These are phyloP conservation scores for Rhodotorula glutinis DNA, from an alignment of 1,284 basidiomycete genomes.

Conservation along the genomic window DNA sequence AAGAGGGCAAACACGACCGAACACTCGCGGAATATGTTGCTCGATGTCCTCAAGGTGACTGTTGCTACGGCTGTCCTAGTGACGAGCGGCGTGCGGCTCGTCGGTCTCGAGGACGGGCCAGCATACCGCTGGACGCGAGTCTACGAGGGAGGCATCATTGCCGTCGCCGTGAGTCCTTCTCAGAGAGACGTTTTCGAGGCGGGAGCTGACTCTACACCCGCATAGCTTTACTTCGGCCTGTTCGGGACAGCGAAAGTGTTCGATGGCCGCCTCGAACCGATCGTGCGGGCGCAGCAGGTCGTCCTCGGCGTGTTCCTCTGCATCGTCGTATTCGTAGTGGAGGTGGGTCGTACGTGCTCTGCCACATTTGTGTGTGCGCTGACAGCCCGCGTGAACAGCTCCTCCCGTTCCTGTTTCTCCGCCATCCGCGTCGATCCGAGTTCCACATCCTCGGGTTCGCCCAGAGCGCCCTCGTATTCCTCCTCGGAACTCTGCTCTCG, in stretches of 20 bases:
- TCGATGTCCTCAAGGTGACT: slow-evolving; percentile 8
- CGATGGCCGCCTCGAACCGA: slow-evolving; percentile 2
- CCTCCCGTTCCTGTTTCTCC: slow-evolving; percentile 20
- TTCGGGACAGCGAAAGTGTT: slow-evolving; percentile 5
- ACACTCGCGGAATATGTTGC: slow-evolving; percentile 6
- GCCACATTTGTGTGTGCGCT: not conserved
- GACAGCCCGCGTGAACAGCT: not conserved
- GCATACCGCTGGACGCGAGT: slow-evolving; percentile 5
- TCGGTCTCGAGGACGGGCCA: not conserved
- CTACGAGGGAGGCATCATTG: slow-evolving; percentile 17
- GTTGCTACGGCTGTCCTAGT: not conserved
- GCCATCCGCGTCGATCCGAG: slow-evolving; percentile 3
- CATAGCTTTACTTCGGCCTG: slow-evolving; percentile 17
- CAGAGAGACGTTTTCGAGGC: too few relatives aligned
- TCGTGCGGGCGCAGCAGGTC: slow-evolving; percentile 17
- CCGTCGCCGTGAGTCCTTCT: slow-evolving; percentile 4
- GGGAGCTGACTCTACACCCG: too few relatives aligned
- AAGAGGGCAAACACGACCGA: not conserved
- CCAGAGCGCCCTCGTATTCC: not conserved
- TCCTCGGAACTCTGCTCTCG: slow-evolving; percentile 18
- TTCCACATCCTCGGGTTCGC: slow-evolving; percentile 16
- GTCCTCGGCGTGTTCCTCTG: not conserved
- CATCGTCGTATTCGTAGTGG: not conserved
- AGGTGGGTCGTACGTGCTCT: not conserved
- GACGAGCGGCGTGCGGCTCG: not conserved